phyloP scores from a whole-genome alignment of 2,329 filamentous ascomycete species.

The Trichoderma atroviride region DNA sequence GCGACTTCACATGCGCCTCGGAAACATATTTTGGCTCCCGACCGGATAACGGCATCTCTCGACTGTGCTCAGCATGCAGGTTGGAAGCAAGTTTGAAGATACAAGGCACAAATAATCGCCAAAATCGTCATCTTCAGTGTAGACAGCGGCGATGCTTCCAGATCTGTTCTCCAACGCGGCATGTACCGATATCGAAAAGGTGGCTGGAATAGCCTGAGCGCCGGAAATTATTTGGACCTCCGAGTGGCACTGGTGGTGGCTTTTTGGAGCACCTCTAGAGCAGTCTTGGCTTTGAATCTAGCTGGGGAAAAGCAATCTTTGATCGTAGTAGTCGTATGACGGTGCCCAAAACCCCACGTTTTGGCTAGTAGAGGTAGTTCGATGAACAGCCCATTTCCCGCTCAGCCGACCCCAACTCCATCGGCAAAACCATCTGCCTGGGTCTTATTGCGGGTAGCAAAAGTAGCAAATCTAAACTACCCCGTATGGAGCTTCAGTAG shows the following conservation, averaged over 20 bases:
- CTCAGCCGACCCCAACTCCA: slow-evolving; percentile 20
- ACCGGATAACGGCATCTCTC: slow-evolving; percentile 15
- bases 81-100: neutral
- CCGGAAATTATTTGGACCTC: neutral
- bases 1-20: neutral
- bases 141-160: neutral
- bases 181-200: neutral
- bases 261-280: neutral
- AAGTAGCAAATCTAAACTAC: neutral
- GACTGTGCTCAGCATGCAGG: neutral
- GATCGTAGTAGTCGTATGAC: slow-evolving; percentile 17
- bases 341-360: slow-evolving; percentile 14
- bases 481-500: slow-evolving; percentile 1
- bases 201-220: neutral
- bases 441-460: slow-evolving; percentile 21
- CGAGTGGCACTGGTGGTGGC: neutral
- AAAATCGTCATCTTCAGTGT: neutral
- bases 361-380: slow-evolving; percentile 7
- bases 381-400: slow-evolving; percentile 22
- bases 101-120: neutral
- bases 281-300: slow-evolving; percentile 7
- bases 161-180: neutral
- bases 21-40: slow-evolving; percentile 13
- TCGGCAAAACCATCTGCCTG: slow-evolving; percentile 11
- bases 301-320: neutral